These are phyloP conservation scores for Drechslerella coelobrocha DNA, from an alignment of 2,329 filamentous ascomycete species.

Conservation along the genomic window DNA sequence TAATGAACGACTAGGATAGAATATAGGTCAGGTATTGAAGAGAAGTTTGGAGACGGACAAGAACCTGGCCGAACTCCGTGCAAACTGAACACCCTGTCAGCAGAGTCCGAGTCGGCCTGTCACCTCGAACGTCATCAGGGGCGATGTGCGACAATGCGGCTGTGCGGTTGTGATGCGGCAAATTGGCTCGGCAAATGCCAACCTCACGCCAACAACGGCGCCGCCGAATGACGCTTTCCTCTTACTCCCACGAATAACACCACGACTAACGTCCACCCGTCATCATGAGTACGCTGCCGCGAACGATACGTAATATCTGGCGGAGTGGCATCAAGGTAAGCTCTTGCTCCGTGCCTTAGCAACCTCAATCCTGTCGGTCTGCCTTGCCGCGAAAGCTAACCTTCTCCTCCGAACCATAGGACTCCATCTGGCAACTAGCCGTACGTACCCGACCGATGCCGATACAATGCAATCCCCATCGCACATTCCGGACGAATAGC, in stretches of 20 bases:
- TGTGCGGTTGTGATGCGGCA: slow-evolving; percentile 27
- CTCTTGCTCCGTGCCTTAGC: background rate
- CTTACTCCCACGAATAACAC: background rate
- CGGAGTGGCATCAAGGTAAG: slow-evolving; percentile 30
- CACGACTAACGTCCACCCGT: slow-evolving; percentile 2
- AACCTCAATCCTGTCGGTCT: slow-evolving; percentile 1
- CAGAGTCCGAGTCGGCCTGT: slow-evolving; percentile 7
- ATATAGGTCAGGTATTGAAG: slow-evolving; percentile 15
- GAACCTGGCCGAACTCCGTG: background rate
- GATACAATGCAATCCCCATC: background rate
- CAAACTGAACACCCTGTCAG: slow-evolving; percentile 48
- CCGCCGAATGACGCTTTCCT: background rate
- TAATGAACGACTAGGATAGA: slow-evolving; percentile 43
- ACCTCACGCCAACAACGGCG: slow-evolving; percentile 4
- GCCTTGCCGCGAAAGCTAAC: background rate
- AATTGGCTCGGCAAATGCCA: slow-evolving; percentile 31
- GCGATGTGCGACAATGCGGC: slow-evolving; percentile 18
- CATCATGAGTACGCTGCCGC: slow-evolving; percentile 41
- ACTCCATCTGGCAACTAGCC: slow-evolving; percentile 32
- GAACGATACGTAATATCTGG: slow-evolving; percentile 45
- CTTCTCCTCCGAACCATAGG: slow-evolving; percentile 31
- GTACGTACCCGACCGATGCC: slow-evolving; percentile 21
- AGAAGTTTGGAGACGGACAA: slow-evolving; percentile 7
- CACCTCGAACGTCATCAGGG: slow-evolving; percentile 20
- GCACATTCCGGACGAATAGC: background rate